These are phyloP conservation scores for Pyrus pyrifolia DNA, from an alignment of 306 rosid species.

Conservation along the genomic window DNA sequence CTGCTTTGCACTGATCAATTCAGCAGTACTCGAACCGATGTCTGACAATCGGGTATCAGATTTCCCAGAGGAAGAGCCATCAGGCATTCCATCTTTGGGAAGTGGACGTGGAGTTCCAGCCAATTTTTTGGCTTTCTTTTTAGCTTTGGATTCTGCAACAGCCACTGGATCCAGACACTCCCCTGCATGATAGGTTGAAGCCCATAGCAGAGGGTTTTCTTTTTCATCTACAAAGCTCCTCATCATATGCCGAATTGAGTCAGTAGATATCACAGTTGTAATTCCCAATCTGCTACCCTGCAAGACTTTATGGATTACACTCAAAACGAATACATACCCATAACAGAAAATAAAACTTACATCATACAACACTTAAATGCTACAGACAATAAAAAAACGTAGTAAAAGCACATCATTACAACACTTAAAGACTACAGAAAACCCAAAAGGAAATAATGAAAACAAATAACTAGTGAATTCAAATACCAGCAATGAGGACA, in stretches of 20 bases:
- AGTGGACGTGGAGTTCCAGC: conserved; percentile 51
- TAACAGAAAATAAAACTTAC: neutral
- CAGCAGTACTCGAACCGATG: conserved; percentile 29
- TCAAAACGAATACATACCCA: neutral
- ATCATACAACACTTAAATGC: neutral
- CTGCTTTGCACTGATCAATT: conserved; percentile 65
- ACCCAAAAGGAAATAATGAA: conserved; percentile 13
- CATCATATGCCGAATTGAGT: conserved; percentile 98
- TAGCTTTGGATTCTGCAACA: conserved; percentile 79
- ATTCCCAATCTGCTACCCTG: conserved; percentile 95
- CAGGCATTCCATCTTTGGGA: conserved; percentile 44
- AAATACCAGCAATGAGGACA: conserved; percentile 92
- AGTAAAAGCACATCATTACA: neutral
- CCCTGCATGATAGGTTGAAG: conserved; percentile 98
- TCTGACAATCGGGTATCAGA: conserved; percentile 34
- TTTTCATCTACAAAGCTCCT: conserved; percentile 89
- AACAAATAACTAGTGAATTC: conserved; percentile 17
- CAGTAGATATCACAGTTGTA: conserved; percentile 91
- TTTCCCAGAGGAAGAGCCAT: conserved; percentile 32
- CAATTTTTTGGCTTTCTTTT: conserved; percentile 61
- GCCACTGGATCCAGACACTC: conserved; percentile 91
- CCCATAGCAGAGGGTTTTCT: conserved; percentile 91
- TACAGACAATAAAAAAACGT: neutral
- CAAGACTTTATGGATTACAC: conserved; percentile 17
- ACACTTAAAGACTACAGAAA: neutral